Conservation (phyloP, 306 rosid species). For the Elaeagnus macrophylla region DNA sequence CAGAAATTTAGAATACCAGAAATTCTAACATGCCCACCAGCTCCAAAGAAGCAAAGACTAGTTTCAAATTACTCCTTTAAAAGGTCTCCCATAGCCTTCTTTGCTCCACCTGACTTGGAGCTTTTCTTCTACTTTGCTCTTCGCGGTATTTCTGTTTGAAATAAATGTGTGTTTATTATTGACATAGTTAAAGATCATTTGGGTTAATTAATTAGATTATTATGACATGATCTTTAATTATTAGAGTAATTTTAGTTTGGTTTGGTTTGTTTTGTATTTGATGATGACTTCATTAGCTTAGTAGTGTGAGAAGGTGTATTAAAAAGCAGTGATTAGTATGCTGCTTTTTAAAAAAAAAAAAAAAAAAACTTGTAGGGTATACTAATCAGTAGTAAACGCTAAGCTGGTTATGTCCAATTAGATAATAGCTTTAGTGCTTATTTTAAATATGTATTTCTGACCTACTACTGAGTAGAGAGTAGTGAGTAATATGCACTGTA, state of each 20-base stretch:
- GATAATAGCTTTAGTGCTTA: slow-evolving; percentile 24
- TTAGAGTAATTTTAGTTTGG: not conserved
- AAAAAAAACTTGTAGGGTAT: slow-evolving; percentile 32
- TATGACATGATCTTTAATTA: slow-evolving; percentile 25
- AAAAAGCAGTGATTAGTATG: slow-evolving; percentile 28
- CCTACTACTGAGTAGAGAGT: slow-evolving; percentile 38
- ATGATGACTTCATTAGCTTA: too few species aligned
- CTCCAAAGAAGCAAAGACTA: slow-evolving; percentile 72
- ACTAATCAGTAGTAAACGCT: slow-evolving; percentile 22
- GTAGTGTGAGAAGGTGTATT: slow-evolving; percentile 19
- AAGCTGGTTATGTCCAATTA: slow-evolving; percentile 39
- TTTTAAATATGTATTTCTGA: slow-evolving; percentile 1
- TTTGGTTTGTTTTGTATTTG: slow-evolving; percentile 2
- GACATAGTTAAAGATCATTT: not conserved
- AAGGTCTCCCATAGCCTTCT: slow-evolving; percentile 71
- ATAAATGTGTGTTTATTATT: too few species aligned
- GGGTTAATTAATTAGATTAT: not conserved
- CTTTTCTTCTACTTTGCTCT: slow-evolving; percentile 58
- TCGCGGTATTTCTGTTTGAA: slow-evolving; percentile 65
- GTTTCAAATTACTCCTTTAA: slow-evolving; percentile 42
- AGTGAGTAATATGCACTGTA: slow-evolving; percentile 21
- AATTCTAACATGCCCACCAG: slow-evolving; percentile 72
- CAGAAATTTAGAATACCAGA: slow-evolving; percentile 69
- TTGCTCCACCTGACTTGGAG: slow-evolving; percentile 82
- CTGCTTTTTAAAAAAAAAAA: slow-evolving; percentile 3